A percentile compares a stretch with the other conserved stretches of the same genome.
phyloP scores from a whole-genome alignment of 192 early-diverging fungal species.

The Umbelopsis sp. region DNA sequence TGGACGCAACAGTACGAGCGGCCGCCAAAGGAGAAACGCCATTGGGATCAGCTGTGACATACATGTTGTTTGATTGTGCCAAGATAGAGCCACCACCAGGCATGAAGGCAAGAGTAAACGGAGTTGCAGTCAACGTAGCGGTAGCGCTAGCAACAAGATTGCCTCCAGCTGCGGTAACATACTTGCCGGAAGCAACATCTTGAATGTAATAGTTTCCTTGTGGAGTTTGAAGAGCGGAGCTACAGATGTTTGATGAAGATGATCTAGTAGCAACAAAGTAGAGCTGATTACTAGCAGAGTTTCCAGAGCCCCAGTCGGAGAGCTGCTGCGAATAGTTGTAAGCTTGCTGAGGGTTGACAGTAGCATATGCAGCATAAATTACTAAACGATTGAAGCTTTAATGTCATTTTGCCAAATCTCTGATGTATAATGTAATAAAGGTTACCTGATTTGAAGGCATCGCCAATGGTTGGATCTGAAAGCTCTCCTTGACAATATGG shows the following conservation, averaged over 20 bases:
- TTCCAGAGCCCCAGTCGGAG: conserved; percentile 51
- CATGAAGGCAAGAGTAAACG: conserved; percentile 18
- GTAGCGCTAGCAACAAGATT: not conserved
- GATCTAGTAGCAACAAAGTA: conserved; percentile 52
- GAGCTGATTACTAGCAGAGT: conserved; percentile 51
- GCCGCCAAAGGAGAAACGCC: conserved; percentile 3
- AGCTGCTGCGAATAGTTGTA: conserved; percentile 30
- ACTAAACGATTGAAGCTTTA: not conserved
- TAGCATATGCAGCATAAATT: conserved; percentile 48
- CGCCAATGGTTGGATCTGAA: conserved; percentile 42
- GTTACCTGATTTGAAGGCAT: conserved; percentile 35
- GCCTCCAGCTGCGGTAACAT: conserved; percentile 8
- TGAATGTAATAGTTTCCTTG: conserved; percentile 20
- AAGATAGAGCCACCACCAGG: conserved; percentile 23
- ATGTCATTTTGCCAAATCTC: conserved; percentile 43
- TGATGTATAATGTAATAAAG: conserved; percentile 5
- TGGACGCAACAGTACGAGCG: conserved; percentile 6
- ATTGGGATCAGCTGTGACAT: conserved; percentile 22
- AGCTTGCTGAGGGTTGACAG: conserved; percentile 46
- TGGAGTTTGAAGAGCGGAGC: not conserved
- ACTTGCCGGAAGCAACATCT: conserved; percentile 17
- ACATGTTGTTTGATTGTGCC: not conserved
- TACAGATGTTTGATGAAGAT: conserved; percentile 4
- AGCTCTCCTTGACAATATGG: conserved; percentile 18
- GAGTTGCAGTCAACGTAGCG: conserved; percentile 12